Percentiles rank a stretch among this genome's conserved stretches.
These are phyloP conservation scores for Naganishia cerealis DNA, from an alignment of 1,284 basidiomycete genomes.

Conservation along the genomic window DNA sequence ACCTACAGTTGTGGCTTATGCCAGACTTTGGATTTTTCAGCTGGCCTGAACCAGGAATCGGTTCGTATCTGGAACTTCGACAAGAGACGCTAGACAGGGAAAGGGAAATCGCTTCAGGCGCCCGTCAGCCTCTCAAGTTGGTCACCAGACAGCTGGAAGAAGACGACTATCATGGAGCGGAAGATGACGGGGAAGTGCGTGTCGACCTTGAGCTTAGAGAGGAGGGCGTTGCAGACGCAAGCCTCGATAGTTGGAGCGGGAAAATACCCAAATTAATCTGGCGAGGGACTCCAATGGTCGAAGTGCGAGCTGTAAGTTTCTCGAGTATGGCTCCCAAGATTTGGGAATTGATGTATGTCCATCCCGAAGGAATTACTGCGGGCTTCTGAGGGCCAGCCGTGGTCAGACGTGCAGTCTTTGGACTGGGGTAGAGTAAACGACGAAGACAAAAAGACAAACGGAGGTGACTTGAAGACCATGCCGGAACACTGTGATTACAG, in stretches of 20 bases:
- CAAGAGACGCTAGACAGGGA: slow-evolving; percentile 42
- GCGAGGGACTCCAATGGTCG: slow-evolving; percentile 47
- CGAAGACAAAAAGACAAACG: slow-evolving; percentile 34
- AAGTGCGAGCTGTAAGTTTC: slow-evolving; percentile 43
- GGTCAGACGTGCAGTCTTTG: slow-evolving; percentile 41
- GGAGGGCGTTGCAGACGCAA: background rate
- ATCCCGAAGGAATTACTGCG: slow-evolving; percentile 42
- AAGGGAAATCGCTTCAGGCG: slow-evolving; percentile 29
- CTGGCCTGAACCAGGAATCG: slow-evolving; percentile 50
- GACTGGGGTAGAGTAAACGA: slow-evolving; percentile 43
- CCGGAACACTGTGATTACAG: slow-evolving; percentile 52
- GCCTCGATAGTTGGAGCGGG: slow-evolving; percentile 40
- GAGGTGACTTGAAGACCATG: slow-evolving; percentile 42
- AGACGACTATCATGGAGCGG: background rate
- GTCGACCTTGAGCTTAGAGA: background rate
- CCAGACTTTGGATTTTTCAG: slow-evolving; percentile 52
- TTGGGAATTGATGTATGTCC: background rate
- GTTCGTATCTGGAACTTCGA: slow-evolving; percentile 44
- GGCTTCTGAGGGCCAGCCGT: slow-evolving; percentile 39
- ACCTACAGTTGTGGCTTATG: slow-evolving; percentile 44
- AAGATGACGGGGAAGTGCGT: background rate
- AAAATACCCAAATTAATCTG: slow-evolving; percentile 49
- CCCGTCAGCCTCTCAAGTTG: background rate
- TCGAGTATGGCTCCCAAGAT: background rate
- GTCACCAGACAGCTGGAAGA: background rate